Evolutionary conservation across 2,329 filamentous ascomycete genomes (phyloP).

Genomic region (Colletotrichum sp.): DNA sequence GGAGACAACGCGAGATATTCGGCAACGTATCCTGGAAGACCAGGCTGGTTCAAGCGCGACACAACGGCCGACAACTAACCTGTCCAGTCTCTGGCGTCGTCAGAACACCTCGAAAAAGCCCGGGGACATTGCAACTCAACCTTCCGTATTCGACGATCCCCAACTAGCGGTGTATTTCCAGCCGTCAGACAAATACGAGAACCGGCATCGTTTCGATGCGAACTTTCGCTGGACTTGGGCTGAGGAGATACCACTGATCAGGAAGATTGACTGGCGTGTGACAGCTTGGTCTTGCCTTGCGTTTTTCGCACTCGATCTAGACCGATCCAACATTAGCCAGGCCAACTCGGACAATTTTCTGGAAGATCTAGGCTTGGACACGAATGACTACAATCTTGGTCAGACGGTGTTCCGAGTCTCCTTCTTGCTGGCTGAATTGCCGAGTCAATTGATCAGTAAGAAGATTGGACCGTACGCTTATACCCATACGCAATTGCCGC

Average conservation of each 20-base stretch:
- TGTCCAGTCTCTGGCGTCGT: constrained; percentile 19
- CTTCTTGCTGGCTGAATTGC: constrained; percentile 63
- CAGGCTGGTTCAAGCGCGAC: constrained; percentile 19
- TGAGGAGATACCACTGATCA: background rate
- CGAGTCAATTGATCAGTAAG: constrained; percentile 65
- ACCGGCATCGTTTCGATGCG: constrained; percentile 18
- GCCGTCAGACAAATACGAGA: constrained; percentile 23
- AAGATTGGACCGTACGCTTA: constrained; percentile 33
- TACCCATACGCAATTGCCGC: background rate
- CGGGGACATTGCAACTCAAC: constrained; percentile 38
- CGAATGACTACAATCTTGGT: constrained; percentile 56
- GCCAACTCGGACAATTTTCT: constrained; percentile 34
- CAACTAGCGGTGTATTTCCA: constrained; percentile 40
- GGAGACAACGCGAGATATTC: background rate
- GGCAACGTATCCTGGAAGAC: background rate
- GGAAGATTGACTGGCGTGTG: background rate
- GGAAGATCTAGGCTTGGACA: constrained; percentile 39
- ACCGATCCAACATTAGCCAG: constrained; percentile 6
- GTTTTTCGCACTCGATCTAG: background rate
- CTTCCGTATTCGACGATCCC: constrained; percentile 49
- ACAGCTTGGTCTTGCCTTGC: background rate
- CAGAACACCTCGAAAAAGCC: constrained; percentile 16
- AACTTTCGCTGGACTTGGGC: background rate
- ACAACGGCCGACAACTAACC: constrained; percentile 20
- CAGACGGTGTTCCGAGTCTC: constrained; percentile 58